phyloP scores from a whole-genome alignment of 2,329 filamentous ascomycete genomes.

The Phaeosphaeria sp. region DNA sequence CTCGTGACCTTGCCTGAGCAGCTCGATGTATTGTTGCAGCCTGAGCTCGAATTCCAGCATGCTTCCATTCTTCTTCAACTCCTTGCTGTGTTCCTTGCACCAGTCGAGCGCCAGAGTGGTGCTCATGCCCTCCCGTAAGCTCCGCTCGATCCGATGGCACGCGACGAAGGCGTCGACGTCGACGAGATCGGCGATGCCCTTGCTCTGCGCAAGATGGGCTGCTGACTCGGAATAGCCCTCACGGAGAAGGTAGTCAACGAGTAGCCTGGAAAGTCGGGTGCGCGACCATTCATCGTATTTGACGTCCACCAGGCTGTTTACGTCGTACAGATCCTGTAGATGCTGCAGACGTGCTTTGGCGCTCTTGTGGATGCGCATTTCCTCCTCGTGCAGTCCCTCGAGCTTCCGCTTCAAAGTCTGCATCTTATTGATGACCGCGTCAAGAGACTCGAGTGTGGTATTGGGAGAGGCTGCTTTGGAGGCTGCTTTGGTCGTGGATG shows the following conservation, averaged over 20 bases:
- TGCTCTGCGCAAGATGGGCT: constrained; percentile 73
- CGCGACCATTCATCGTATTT: constrained; percentile 93
- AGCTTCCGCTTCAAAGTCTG: constrained; percentile 89
- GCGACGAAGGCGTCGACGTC: constrained; percentile 88
- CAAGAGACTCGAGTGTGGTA: constrained; percentile 74
- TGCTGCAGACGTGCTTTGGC: constrained; percentile 79
- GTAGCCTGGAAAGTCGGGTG: constrained; percentile 77
- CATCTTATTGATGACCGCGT: constrained; percentile 84
- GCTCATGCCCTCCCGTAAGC: constrained; percentile 68
- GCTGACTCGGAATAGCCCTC: constrained; percentile 84
- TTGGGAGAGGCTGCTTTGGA: constrained; percentile 54
- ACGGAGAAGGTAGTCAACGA: constrained; percentile 92
- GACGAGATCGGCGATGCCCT: constrained; percentile 79
- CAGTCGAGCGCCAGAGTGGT: constrained; percentile 83
- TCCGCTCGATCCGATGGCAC: constrained; percentile 78
- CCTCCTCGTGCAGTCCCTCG: constrained; percentile 76
- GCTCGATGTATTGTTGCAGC: constrained; percentile 92
- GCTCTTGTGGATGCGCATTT: constrained; percentile 76
- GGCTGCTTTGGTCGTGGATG: constrained; percentile 65
- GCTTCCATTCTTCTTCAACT: constrained; percentile 85
- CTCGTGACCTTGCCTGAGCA: constrained; percentile 68
- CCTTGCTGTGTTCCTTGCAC: constrained; percentile 93
- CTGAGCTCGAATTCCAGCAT: constrained; percentile 92
- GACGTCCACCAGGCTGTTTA: constrained; percentile 84
- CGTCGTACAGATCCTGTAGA: constrained; percentile 78